phyloP scores from a whole-genome alignment of 2,329 filamentous ascomycete species.

The Diaporthe ampelina region DNA sequence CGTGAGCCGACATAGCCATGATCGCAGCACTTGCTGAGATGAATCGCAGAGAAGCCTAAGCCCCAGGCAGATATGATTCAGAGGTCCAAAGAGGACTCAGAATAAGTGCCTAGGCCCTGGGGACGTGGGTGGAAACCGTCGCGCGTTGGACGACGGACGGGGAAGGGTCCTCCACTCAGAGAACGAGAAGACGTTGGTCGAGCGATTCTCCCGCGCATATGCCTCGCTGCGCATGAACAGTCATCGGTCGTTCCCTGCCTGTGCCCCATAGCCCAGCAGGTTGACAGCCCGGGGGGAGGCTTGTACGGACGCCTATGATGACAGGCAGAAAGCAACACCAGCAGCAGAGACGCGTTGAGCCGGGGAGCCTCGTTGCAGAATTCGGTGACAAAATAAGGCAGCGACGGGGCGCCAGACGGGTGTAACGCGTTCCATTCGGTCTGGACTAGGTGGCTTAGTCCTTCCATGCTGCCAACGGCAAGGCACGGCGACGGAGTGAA shows the following conservation, averaged over 20 bases:
- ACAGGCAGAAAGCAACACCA: slow-evolving; percentile 16
- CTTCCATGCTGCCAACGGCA: background rate
- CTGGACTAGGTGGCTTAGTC: slow-evolving; percentile 13
- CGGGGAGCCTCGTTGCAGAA: background rate
- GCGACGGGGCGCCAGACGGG: slow-evolving; percentile 13
- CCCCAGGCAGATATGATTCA: slow-evolving; percentile 30
- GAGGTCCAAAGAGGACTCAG: background rate
- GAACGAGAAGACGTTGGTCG: background rate
- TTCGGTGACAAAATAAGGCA: slow-evolving; percentile 30
- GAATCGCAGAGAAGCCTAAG: slow-evolving; percentile 8
- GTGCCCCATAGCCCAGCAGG: background rate
- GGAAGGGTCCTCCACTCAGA: slow-evolving; percentile 22
- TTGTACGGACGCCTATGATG: slow-evolving; percentile 16
- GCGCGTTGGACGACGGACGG: background rate
- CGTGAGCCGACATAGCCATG: slow-evolving; percentile 26
- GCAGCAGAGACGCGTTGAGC: background rate
- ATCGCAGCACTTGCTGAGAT: slow-evolving; percentile 12
- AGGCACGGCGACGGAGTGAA: background rate
- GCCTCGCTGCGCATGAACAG: slow-evolving; percentile 33
- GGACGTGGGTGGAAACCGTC: background rate
- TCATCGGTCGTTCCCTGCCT: slow-evolving; percentile 9
- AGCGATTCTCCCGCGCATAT: background rate
- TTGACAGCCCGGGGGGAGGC: background rate
- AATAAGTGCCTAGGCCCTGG: background rate
- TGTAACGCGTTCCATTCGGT: slow-evolving; percentile 18